Base-by-base conservation (phyloP, 768 basidiomycete species). In the Lentinula guzmanii region DNA sequence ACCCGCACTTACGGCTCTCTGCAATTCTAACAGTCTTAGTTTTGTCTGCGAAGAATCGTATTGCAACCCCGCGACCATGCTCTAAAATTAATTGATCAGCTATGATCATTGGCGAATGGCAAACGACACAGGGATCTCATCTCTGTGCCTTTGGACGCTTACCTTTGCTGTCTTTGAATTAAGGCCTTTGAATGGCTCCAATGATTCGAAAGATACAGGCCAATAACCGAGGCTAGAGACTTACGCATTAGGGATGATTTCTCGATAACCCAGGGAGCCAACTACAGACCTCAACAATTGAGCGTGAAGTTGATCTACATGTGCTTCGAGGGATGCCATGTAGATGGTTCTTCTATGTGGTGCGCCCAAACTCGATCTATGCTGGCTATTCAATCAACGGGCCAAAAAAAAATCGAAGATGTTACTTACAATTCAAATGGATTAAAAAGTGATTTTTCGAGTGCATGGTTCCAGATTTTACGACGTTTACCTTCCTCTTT, bases 101-200 rank as follows among this genome's bases (percentile, higher is more conserved):
- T 5, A 50, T 21, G 0, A 24, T 13, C 21, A 48, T 52, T 33
- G 55, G 39, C 55, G 39, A 18, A 41, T 39, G n/a, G 37, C 55
- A 28, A 35, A 31, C 28, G 37, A 52, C 24, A 13, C 1, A 16
- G 34, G 24, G 42, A 42, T n/a, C 33, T 41, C 21, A 24, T 24
- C 21, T 24, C 42, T 43, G 42, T 11, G 45, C 24, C 18, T 31
- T 52, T 24, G 21, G 41, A 16, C 24, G 65, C 67, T 50, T 60
- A 88, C 89, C 80, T 89, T 90, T 56, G 86, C 87, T 0, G 87
- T 90, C 71, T 86, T 91, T 24, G 82, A 84, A 67, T 90, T 89
- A n/a, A 90, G 76, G 5, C 89, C 89, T 54, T 79, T 84, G 69
- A 85, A 87, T 1, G 82, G 80, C 28, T 84, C 83, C 24, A 90